Evolutionary conservation across 169 alveolate species (phyloP).

Genomic region (Cryptosporidium parvum): DNA sequence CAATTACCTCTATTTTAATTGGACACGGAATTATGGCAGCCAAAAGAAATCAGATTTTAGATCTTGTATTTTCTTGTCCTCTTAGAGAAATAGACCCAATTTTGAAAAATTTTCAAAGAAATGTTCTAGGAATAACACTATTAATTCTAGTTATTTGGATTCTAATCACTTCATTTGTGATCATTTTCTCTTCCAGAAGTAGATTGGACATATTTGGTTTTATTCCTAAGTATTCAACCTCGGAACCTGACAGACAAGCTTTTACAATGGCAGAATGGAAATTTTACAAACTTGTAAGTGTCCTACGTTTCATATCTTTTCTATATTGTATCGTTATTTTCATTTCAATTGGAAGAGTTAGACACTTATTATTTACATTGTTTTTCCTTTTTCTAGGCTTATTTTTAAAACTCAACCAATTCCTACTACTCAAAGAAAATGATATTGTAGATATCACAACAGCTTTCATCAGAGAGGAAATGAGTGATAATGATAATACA

Average conservation of each 20-base stretch:
- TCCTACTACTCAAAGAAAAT: slow-evolving; percentile 39
- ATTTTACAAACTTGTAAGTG: slow-evolving; percentile 28
- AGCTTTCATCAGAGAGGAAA: slow-evolving; percentile 67
- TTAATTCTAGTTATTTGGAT: slow-evolving; percentile 45
- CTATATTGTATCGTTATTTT: slow-evolving; percentile 47
- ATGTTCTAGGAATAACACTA: slow-evolving; percentile 14
- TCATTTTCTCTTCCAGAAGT: slow-evolving; percentile 57
- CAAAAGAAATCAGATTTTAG: slow-evolving; percentile 62
- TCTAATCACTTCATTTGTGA: slow-evolving; percentile 39
- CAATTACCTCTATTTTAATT: slow-evolving; percentile 8
- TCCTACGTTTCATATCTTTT: slow-evolving; percentile 40
- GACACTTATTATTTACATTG: slow-evolving; percentile 44
- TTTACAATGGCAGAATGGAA: slow-evolving; percentile 58
- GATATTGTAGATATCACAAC: slow-evolving; percentile 62
- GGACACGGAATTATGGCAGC: slow-evolving; percentile 27
- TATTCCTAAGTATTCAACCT: slow-evolving; percentile 25
- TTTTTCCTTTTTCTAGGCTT: slow-evolving; percentile 35
- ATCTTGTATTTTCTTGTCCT: slow-evolving; percentile 66
- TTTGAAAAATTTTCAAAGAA: slow-evolving; percentile 34
- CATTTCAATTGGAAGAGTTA: slow-evolving; percentile 54
- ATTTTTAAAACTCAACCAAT: slow-evolving; percentile 30
- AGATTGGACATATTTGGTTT: slow-evolving; percentile 49
- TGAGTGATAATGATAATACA: slow-evolving; percentile 56
- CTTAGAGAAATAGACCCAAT: slow-evolving; percentile 59
- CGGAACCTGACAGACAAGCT: slow-evolving; percentile 28